Conservation (phyloP, 2,329 filamentous ascomycete genomes). For the Penicillium sclerotigenum region DNA sequence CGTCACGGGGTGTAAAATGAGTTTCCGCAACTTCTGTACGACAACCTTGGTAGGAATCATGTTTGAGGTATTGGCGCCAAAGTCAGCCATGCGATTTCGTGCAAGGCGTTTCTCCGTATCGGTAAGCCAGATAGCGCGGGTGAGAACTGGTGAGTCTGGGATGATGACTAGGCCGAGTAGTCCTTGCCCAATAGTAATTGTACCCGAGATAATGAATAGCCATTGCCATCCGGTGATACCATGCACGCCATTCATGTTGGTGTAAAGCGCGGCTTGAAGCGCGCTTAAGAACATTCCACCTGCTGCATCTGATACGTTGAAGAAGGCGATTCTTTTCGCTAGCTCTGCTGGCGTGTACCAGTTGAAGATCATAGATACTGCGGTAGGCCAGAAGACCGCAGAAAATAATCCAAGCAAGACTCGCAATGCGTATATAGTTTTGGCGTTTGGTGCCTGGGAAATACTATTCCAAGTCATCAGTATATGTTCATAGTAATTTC, state of each 20-base stretch:
- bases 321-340: slow-evolving; percentile 17
- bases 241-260: slow-evolving; percentile 16
- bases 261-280: slow-evolving; percentile 18
- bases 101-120: slow-evolving; percentile 11
- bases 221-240: slow-evolving; percentile 9
- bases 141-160: slow-evolving; percentile 18
- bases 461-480: background rate
- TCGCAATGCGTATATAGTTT: slow-evolving; percentile 4
- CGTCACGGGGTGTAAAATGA: slow-evolving; percentile 8
- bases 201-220: slow-evolving; percentile 12
- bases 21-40: slow-evolving; percentile 3
- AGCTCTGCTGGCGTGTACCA: slow-evolving; percentile 19
- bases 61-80: slow-evolving; percentile 15
- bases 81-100: slow-evolving; percentile 14
- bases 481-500: background rate
- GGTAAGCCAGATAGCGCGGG: slow-evolving; percentile 18
- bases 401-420: slow-evolving; percentile 6
- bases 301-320: slow-evolving; percentile 15
- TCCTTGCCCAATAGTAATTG: slow-evolving; percentile 17
- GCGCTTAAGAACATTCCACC: slow-evolving; percentile 20
- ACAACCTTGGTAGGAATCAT: slow-evolving; percentile 13
- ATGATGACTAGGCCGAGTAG: slow-evolving; percentile 17
- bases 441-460: slow-evolving; percentile 5
- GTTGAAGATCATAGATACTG: slow-evolving; percentile 15
- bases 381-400: slow-evolving; percentile 8